Base-by-base conservation (phyloP, 1,284 basidiomycete genomes). In the Coniferiporia weirii region DNA sequence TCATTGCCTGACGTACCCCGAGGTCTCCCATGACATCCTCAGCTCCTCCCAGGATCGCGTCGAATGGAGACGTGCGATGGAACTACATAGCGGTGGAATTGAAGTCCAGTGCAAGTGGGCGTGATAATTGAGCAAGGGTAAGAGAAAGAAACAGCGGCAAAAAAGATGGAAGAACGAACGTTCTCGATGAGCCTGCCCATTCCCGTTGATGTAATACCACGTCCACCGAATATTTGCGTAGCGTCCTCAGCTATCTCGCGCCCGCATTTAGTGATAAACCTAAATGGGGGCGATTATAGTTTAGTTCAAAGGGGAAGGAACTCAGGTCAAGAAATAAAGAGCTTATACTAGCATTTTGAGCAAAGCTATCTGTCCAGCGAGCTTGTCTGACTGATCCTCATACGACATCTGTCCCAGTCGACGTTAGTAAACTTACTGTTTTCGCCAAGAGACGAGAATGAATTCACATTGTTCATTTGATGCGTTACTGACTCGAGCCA, bases 401-500 rank as follows among this genome's bases (percentile, higher is more conserved):
- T 98, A 90, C 54, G 76, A 78, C 87, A 89, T 89, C 87, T 89
- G 59, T 13, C 57, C 32, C 32, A 54, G 5, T 57, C 45, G 8
- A 40, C 38, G 32, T 52, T 15, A 58, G 50, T 48, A 13, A 49
- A 20, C 22, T 27, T 27, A 27, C 27, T 27, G 27, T 27, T 19
- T 10, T n/a, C 34, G 51, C 19, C n/a, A 53, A 34, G 36, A 35
- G 12, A 43, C 50, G 36, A 35, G 60, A 49, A 60, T 27, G 27
- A 36, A 44, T 78, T 45, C 68, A 94, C 91, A 70, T 95, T 87
- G 73, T 89, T 91, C 94, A 96, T 97, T 71, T 97, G 93, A 70
- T 88, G 84, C 1, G 95, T 96, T 55, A 96, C 78, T 53, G 76
- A 81, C 76, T 98, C 95, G 36, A 95, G 80, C 93, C 93, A 98